Evolutionary conservation across 2,329 filamentous ascomycete species (phyloP).

Genomic region (Epichloe amarillans): DNA sequence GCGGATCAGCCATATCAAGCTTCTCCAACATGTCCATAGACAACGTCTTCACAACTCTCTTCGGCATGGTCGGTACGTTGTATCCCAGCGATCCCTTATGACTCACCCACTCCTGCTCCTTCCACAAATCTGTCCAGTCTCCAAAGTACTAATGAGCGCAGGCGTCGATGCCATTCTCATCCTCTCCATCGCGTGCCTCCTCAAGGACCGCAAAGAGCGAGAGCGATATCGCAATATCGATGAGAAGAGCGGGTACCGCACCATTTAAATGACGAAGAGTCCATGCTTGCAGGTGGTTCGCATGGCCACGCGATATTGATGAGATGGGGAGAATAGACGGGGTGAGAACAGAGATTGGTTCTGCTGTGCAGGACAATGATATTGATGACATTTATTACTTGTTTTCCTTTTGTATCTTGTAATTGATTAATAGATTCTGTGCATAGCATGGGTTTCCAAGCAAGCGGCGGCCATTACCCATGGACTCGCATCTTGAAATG

Average conservation of each 20-base stretch:
- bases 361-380: not conserved
- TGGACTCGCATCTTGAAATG: not conserved
- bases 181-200: conserved; percentile 57
- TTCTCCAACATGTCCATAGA: conserved; percentile 63
- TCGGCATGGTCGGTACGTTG: conserved; percentile 57
- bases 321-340: not conserved
- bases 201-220: conserved; percentile 70
- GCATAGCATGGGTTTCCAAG: not conserved
- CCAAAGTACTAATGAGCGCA: conserved; percentile 11
- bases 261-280: conserved; percentile 23
- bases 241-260: conserved; percentile 52
- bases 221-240: conserved; percentile 70
- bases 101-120: not conserved
- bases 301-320: not conserved
- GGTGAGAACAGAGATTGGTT: not conserved
- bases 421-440: not conserved
- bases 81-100: too few species aligned
- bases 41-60: conserved; percentile 64
- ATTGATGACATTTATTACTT: not conserved
- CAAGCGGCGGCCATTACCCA: not conserved
- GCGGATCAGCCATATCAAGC: conserved; percentile 50
- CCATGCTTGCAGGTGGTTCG: not conserved
- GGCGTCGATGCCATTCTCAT: conserved; percentile 54
- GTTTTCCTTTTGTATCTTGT: not conserved
- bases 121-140: conserved; percentile 1